These are phyloP conservation scores for Cyberlindnera samutprakarnensis DNA, from an alignment of 805 yeast genomes.

Conservation along the genomic window DNA sequence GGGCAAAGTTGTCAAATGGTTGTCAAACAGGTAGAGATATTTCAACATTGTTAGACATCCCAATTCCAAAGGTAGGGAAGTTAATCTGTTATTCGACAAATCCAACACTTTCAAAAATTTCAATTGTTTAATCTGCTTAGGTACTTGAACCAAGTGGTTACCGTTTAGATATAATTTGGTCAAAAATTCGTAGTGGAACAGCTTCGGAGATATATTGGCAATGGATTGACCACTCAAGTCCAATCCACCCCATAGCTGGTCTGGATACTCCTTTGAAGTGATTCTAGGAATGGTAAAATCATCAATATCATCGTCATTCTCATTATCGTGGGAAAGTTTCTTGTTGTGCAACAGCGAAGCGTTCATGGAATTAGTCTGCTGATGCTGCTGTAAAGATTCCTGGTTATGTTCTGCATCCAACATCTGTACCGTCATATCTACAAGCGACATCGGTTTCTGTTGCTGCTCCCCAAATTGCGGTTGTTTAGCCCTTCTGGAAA, in stretches of 20 bases:
- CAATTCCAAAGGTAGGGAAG: constrained; percentile 72
- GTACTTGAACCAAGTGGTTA: constrained; percentile 64
- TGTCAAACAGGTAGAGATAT: constrained; percentile 83
- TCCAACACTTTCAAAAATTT: constrained; percentile 76
- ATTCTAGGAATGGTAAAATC: constrained; percentile 66
- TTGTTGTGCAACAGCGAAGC: constrained; percentile 28
- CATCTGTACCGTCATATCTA: constrained; percentile 33
- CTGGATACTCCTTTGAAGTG: constrained; percentile 41
- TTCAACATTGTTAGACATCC: constrained; percentile 77
- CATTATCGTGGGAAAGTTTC: constrained; percentile 33
- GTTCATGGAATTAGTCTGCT: constrained; percentile 8
- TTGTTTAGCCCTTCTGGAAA: constrained; percentile 36
- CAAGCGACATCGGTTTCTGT: constrained; percentile 17
- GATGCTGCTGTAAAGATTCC: constrained; percentile 5
- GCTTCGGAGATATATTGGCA: constrained; percentile 55
- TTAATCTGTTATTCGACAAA: constrained; percentile 68
- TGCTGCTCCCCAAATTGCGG: constrained; percentile 8
- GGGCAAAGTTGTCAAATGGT: constrained; percentile 70
- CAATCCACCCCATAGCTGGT: constrained; percentile 89
- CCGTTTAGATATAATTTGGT: constrained; percentile 85
- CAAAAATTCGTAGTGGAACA: constrained; percentile 76
- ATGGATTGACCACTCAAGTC: constrained; percentile 90
- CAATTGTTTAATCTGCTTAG: constrained; percentile 59
- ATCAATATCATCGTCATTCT: constrained; percentile 24
- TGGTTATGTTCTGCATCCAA: constrained; percentile 21